Base-by-base conservation (phyloP, 768 basidiomycete species). In the Basidioascus undulatus region DNA sequence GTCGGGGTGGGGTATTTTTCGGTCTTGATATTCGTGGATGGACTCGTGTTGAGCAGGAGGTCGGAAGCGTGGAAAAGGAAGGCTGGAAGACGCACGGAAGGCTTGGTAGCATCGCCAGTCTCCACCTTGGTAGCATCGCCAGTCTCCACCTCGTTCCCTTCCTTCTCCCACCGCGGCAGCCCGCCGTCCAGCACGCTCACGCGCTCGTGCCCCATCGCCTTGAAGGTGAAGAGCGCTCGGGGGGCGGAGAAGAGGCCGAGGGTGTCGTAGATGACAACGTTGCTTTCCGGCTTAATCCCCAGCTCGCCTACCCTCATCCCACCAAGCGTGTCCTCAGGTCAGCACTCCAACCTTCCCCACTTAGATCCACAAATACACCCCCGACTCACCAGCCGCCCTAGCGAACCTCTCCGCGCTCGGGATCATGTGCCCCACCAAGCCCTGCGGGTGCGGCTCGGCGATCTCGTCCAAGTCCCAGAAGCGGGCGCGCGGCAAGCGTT, bases 361-460 rank as follows among this genome's bases (percentile, higher is more conserved):
- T 12, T 31, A 39, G 34, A 20, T 32, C 28, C 18, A 43, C 27
- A 24, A 32, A n/a, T 36, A 23, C 19, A 26, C 1, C 5, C 21
- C n/a, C 35, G 26, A 59, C 76, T 47, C 61, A 87, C 83, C 72
- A 53, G 79, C 83, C 8, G 79, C 74, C 42, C 68, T 63, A 20
- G 75, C 73, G 57, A 96, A 96, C 28, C 62, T 60, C 33, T 68
- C 63, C 27, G 60, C 62, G 26, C 64, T 59, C 15, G 92, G 92
- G 67, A 96, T 73, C 86, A 96, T 96, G 60, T 96, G 89, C 52
- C 77, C n/a, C n/a, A n/a, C 77, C 19, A 96, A 63, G 11, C 77
- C 79, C 4, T 87, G 65, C 40, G 73, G 67, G 54, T 81, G 75
- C 8, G 68, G 59, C 44, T 69, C 70, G 21, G 47, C 48, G 43